Evolutionary conservation across 2,329 filamentous ascomycete species (phyloP).

Genomic region (Colletotrichum cuscutae): DNA sequence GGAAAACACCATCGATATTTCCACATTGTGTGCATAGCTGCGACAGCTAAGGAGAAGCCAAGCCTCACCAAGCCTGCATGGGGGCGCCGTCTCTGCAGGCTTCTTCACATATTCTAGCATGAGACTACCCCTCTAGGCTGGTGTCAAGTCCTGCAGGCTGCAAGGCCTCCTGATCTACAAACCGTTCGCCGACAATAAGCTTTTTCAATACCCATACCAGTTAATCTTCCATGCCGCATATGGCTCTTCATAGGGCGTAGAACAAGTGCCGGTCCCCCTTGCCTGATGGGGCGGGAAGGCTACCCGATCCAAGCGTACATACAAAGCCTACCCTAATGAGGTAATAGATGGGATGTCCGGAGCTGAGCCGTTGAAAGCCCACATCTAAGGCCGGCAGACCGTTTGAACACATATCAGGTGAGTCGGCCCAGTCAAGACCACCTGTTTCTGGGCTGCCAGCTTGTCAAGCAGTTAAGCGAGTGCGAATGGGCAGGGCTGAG

Average conservation of each 20-base stretch:
- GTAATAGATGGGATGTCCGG: slow-evolving; percentile 16
- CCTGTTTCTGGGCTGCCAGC: neutral
- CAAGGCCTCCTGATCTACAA: slow-evolving; percentile 8
- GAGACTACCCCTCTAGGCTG: neutral
- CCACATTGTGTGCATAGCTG: neutral
- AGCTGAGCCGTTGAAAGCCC: neutral
- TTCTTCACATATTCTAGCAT: neutral
- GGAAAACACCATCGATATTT: neutral
- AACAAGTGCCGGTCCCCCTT: neutral
- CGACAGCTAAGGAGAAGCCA: neutral
- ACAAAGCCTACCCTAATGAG: neutral
- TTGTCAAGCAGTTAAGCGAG: neutral
- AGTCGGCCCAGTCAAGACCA: neutral
- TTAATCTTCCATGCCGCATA: neutral
- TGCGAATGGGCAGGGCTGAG: slow-evolving; percentile 1
- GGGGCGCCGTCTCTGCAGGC: neutral
- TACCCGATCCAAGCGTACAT: neutral
- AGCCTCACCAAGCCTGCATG: neutral
- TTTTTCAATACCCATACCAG: slow-evolving; percentile 2
- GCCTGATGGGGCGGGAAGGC: neutral
- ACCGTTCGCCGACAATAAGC: neutral
- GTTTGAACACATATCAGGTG: slow-evolving; percentile 15
- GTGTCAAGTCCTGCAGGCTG: neutral
- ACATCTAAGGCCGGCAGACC: neutral
- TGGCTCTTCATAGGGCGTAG: neutral